These are phyloP conservation scores for Carex sylvatica DNA, from an alignment of 202 grass and related monocot species.

Conservation along the genomic window DNA sequence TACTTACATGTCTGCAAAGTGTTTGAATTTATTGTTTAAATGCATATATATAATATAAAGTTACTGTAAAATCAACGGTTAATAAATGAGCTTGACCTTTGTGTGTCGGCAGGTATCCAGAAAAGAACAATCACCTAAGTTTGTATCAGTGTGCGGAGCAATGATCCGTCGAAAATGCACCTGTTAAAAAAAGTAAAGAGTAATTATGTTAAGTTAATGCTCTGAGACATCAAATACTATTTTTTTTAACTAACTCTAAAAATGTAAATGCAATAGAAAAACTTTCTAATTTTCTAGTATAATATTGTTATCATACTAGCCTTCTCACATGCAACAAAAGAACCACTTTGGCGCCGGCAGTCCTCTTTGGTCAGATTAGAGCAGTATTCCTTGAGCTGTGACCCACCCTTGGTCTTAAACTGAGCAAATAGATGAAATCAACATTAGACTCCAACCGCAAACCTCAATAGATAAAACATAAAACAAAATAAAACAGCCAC, in stretches of 20 bases:
- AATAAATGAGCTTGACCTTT: conserved; percentile 51
- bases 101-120: conserved; percentile 96
- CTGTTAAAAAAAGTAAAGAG: conserved; percentile 40
- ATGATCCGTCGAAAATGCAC: conserved; percentile 98
- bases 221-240: background rate
- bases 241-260: background rate
- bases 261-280: background rate
- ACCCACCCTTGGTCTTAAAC: conserved; percentile 99
- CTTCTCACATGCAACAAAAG: conserved; percentile 92
- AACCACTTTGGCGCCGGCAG: conserved; percentile 83
- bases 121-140: conserved; percentile 97
- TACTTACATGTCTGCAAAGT: conserved; percentile 91
- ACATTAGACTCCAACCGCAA: conserved; percentile 1
- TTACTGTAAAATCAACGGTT: conserved; percentile 16
- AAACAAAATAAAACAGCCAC: conserved; percentile 11
- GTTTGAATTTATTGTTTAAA: conserved; percentile 13
- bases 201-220: conserved; percentile 14
- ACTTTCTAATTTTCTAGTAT: background rate
- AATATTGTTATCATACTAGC: conserved; percentile 34
- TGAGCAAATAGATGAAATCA: conserved; percentile 37
- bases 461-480: background rate
- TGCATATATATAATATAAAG: conserved; percentile 11
- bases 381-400: conserved; percentile 98
- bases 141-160: conserved; percentile 97
- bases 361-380: conserved; percentile 99